Evolutionary conservation across 352 stramenopile species (phyloP), one percentile per base, ranked within the genome.

Genomic region (Pythium chondricola): DNA sequence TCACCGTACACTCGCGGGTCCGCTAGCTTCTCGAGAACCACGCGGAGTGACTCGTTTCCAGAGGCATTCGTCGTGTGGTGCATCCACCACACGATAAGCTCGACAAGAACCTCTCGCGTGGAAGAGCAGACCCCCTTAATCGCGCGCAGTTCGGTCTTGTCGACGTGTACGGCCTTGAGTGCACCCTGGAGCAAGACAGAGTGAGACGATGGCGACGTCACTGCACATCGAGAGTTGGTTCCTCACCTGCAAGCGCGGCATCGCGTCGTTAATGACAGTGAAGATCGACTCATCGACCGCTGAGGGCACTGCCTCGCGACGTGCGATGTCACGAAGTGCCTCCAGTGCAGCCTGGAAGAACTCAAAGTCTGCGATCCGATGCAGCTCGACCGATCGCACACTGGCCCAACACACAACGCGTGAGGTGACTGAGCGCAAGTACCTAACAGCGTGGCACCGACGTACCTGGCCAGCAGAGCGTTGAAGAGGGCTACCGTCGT

Each of bases 1-100:
- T 91, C 79, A 13, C 74, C 79, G 48, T 82, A 85, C 25, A 88
- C 53, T 10, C 79, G 74, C 14, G 79, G 79, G 42, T 91, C 79
- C 2, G 79, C 76, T 9, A 90, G 70, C 37, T 73, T 85, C 2
- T 67, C 73, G n/a, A 78, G 64, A 16, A 83, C 67, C 38, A 73
- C 61, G n/a, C 62, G 52, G 16, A 86, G 43, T 22, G 87, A 87
- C 9, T 85, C 68, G 45, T 35, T 71, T 50, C 9, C n/a, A n/a
- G n/a, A n/a, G n/a, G n/a, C n/a, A n/a, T n/a, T n/a, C n/a, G n/a
- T n/a, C 4, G 52, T 41, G 43, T 83, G 69, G 33, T 91, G 69
- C 11, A 91, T 72, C 74, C 70, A 88, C 37, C 67, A 61, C 6
- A 88, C 54, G 22, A 86, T 81, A 1, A 73, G 54, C 41, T 91